Conservation (phyloP, 2,329 filamentous ascomycete genomes). For the Pseudogymnoascus sp. region DNA sequence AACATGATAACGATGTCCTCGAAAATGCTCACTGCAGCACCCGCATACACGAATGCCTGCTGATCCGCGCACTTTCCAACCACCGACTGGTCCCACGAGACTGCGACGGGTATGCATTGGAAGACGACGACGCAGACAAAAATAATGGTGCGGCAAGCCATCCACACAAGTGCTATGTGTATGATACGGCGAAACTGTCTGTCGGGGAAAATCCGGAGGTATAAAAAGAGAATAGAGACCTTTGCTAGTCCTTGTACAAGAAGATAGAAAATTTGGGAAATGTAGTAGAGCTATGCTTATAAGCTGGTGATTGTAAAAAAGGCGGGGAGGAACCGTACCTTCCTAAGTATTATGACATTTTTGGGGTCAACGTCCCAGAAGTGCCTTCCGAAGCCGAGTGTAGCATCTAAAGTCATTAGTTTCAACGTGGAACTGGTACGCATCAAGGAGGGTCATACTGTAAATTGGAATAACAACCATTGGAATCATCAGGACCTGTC, state of each 20-base stretch:
- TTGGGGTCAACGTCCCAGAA: constrained; percentile 16
- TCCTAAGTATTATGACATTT: constrained; percentile 14
- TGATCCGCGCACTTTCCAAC: constrained; percentile 49
- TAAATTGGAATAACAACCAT: constrained; percentile 15
- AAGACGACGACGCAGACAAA: constrained; percentile 17
- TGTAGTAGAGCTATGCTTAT: constrained; percentile 18
- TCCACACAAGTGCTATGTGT: constrained; percentile 13
- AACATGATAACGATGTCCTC: constrained; percentile 61
- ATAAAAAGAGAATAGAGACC: constrained; percentile 19
- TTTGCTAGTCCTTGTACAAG: constrained; percentile 19
- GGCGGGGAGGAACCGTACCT: constrained; percentile 10
- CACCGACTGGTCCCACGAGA: constrained; percentile 15
- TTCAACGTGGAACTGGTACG: neutral
- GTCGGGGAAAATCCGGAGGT: constrained; percentile 18
- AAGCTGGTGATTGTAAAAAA: neutral
- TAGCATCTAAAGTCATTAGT: constrained; percentile 11
- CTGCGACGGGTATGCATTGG: constrained; percentile 20
- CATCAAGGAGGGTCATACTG: constrained; percentile 11
- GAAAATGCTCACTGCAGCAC: constrained; percentile 59
- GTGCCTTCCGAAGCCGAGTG: constrained; percentile 18
- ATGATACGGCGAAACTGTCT: constrained; percentile 12
- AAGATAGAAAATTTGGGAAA: constrained; percentile 18
- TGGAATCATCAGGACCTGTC: constrained; percentile 17
- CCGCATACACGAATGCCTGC: constrained; percentile 57
- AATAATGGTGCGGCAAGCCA: constrained; percentile 11